These are phyloP conservation scores for Scleroderma citrinum DNA, from an alignment of 768 basidiomycete genomes.

Conservation along the genomic window DNA sequence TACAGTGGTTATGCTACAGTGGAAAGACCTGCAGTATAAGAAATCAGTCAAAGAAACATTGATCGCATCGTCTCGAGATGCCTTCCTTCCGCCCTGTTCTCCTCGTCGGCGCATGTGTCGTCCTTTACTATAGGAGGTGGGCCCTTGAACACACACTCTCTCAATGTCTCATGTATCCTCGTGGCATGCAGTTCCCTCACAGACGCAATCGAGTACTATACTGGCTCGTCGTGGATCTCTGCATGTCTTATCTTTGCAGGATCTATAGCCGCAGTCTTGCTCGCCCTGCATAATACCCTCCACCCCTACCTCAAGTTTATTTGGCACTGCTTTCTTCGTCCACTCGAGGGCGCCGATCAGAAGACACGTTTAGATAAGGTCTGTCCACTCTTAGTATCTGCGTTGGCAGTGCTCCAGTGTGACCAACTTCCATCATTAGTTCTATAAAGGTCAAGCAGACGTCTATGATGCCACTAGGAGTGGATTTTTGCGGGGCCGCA, in stretches of 20 bases:
- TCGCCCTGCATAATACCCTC: slow-evolving; percentile 21
- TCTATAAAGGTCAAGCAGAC: slow-evolving; percentile 64
- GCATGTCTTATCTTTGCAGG: slow-evolving; percentile 23
- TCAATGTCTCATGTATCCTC: background rate
- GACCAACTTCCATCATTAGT: slow-evolving; percentile 27
- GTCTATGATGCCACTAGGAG: slow-evolving; percentile 67
- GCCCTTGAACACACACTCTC: background rate
- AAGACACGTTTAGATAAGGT: slow-evolving; percentile 42
- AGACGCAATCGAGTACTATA: slow-evolving; percentile 18
- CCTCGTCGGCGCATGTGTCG: slow-evolving; percentile 13
- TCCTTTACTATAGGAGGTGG: slow-evolving; percentile 15
- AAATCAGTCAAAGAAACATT: background rate
- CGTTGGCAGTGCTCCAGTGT: background rate
- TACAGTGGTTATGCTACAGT: background rate
- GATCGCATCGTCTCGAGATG: slow-evolving; percentile 4
- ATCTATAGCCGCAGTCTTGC: slow-evolving; percentile 14
- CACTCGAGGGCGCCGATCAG: slow-evolving; percentile 36
- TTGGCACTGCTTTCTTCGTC: slow-evolving; percentile 46
- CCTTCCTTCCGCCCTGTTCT: slow-evolving; percentile 15
- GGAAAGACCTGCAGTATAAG: slow-evolving; percentile 1
- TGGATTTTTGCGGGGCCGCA: slow-evolving; percentile 57
- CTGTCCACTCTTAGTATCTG: too few species aligned
- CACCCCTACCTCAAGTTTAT: slow-evolving; percentile 40
- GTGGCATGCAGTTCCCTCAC: slow-evolving; percentile 10
- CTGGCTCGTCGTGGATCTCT: slow-evolving; percentile 24